phyloP scores from a whole-genome alignment of 176 grass and related monocot genomes.

The Panicum miliaceum region DNA sequence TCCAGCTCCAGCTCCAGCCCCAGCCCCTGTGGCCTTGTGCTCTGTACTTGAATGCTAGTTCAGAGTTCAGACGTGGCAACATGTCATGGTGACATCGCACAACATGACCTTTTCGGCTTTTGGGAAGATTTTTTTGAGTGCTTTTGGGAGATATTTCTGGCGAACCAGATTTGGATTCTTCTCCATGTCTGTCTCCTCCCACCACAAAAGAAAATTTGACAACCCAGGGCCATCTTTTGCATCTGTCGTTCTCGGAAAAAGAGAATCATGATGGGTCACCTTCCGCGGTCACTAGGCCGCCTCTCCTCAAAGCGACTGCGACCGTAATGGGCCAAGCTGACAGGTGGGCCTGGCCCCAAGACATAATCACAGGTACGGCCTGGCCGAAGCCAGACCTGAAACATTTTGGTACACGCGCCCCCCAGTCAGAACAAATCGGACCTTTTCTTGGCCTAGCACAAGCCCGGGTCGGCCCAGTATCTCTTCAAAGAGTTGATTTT shows the following conservation, averaged over 20 bases:
- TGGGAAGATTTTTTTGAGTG: neutral
- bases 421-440: too few relatives aligned
- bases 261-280: neutral
- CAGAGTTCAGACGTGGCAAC: neutral
- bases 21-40: too few relatives aligned
- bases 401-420: too few relatives aligned
- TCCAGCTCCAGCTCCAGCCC: too few relatives aligned
- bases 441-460: too few relatives aligned
- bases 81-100: neutral
- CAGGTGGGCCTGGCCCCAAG: neutral
- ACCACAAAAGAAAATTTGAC: neutral
- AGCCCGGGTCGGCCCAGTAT: too few relatives aligned
- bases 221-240: neutral
- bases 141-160: neutral
- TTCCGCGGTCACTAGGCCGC: neutral
- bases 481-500: too few relatives aligned
- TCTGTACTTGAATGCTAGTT: too few relatives aligned
- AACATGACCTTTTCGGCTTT: neutral
- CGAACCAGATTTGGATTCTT: conserved; percentile 15
- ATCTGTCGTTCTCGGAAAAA: neutral
- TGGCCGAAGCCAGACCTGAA: too few relatives aligned
- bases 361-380: too few relatives aligned
- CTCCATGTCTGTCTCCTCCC: neutral
- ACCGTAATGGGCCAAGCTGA: neutral
- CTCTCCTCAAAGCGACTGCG: neutral